Evolutionary conservation across 2,329 filamentous ascomycete genomes (phyloP).

Genomic region (Coniochaeta sp.): DNA sequence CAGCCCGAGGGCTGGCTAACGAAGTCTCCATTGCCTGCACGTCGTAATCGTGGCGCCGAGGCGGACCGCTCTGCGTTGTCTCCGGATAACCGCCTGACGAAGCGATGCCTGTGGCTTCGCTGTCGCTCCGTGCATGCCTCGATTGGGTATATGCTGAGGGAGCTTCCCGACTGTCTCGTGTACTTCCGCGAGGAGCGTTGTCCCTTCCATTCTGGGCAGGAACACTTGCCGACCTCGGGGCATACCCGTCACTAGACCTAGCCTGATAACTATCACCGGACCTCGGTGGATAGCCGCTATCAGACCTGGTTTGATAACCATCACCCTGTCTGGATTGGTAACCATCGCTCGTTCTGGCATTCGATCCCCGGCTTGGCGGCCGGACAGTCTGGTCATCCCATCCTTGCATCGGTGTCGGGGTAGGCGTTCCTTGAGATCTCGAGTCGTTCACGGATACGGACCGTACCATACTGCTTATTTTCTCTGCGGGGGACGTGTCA

Average conservation of each 20-base stretch:
- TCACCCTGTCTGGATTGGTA: background rate
- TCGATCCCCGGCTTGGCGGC: slow-evolving; percentile 43
- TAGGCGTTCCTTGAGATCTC: slow-evolving; percentile 43
- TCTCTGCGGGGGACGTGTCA: slow-evolving; percentile 54
- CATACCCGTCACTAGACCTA: background rate
- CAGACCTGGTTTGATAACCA: background rate
- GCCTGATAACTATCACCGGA: background rate
- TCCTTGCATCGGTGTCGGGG: slow-evolving; percentile 38
- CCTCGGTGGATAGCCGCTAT: background rate
- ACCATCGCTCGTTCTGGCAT: slow-evolving; percentile 19
- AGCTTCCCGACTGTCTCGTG: slow-evolving; percentile 43
- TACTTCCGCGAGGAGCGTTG: slow-evolving; percentile 11
- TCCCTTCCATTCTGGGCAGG: slow-evolving; percentile 10
- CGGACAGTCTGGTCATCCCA: slow-evolving; percentile 61
- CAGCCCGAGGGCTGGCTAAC: slow-evolving; percentile 63
- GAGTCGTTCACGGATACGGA: slow-evolving; percentile 66
- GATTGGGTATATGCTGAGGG: slow-evolving; percentile 33
- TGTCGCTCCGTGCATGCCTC: slow-evolving; percentile 69
- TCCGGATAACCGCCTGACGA: slow-evolving; percentile 79
- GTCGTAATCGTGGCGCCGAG: slow-evolving; percentile 82
- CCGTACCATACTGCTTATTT: slow-evolving; percentile 88
- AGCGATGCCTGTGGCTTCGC: slow-evolving; percentile 63
- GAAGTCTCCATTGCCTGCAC: slow-evolving; percentile 92
- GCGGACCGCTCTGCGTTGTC: slow-evolving; percentile 61
- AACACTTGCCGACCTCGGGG: background rate